Base-by-base conservation (phyloP, 768 basidiomycete genomes). In the Lanmaoa rubissima region DNA sequence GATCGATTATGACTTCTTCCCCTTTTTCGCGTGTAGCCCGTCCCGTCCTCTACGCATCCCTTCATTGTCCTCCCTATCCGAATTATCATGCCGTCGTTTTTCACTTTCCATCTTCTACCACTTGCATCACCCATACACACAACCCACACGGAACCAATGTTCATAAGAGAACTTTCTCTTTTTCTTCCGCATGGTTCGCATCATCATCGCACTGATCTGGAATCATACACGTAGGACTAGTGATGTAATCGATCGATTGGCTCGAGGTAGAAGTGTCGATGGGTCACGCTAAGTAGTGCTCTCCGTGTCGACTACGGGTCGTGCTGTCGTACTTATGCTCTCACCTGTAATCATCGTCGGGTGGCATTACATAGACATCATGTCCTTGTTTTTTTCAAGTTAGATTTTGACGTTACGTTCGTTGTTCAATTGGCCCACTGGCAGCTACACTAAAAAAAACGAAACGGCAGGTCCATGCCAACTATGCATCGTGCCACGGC, bases 321-420 rank as follows among this genome's bases (percentile, higher is more conserved):
- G 16, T 53, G 13, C n/a, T 31, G 10, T 43, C 39, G 16, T 54
- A 31, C 41, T 44, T 19, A 38, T 36, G 50, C 12, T 26, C 28
- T 28, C 4, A 41, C 38, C 24, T 38, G 34, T 57, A 38, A 58
- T 58, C 21, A 43, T 54, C 57, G 46, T 58, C 17, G 14, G 28
- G 28, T n/a, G 40, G 46, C n/a, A 39, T 41, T 31, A 19, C 39
- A 55, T n/a, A 24, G 2, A 34, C 31, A 14, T 6, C 21, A 54
- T 43, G 19, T 35, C 17, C 42, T 32, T 24, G 13, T 43, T 24
- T 24, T 24, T 16, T 44, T 55, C 4, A 16, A 16, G 10, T 6
- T 6, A 11, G n/a, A 12, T 34, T 40, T n/a, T 35, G n/a, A n/a
- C n/a, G n/a, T 55, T 26, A 38, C 41, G 40, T 43, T n/a, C 24